These are phyloP conservation scores for Fusarium beomiforme DNA, from an alignment of 2,329 filamentous ascomycete species.

Conservation along the genomic window DNA sequence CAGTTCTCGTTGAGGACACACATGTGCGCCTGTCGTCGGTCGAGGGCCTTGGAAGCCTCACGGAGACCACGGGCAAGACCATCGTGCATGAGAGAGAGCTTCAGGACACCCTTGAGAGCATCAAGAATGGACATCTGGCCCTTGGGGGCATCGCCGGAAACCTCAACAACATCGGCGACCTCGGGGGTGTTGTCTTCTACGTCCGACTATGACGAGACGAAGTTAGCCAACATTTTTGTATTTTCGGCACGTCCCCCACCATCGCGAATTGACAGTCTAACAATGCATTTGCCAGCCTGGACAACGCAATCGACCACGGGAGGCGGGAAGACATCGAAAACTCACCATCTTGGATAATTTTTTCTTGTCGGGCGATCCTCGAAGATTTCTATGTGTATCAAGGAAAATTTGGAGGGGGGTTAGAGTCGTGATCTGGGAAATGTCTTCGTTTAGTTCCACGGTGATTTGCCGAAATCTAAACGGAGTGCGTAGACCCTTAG, in stretches of 20 bases:
- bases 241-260: constrained; percentile 10
- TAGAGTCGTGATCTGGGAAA: constrained; percentile 46
- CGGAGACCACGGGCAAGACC: constrained; percentile 98
- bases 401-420: constrained; percentile 41
- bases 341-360: constrained; percentile 69
- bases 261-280: constrained; percentile 14
- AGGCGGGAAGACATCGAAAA: constrained; percentile 31
- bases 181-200: constrained; percentile 99
- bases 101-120: constrained; percentile 98
- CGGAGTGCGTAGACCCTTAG: constrained; percentile 51
- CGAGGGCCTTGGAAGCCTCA: constrained; percentile 98
- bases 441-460: constrained; percentile 47
- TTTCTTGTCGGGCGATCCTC: constrained; percentile 73
- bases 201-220: constrained; percentile 78
- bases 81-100: constrained; percentile 99
- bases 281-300: background rate
- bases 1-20: constrained; percentile 99
- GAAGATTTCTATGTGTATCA: constrained; percentile 63
- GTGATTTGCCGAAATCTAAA: constrained; percentile 51
- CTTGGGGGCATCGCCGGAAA: constrained; percentile 89
- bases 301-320: constrained; percentile 32
- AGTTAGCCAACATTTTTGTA: constrained; percentile 33
- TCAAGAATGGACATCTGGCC: constrained; percentile 98
- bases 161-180: constrained; percentile 90
- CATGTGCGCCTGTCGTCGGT: constrained; percentile 99